Evolutionary conservation across 2,329 filamentous ascomycete species (phyloP), one percentile per base, ranked within the genome.

Genomic region (Magnaporthales sp.): DNA sequence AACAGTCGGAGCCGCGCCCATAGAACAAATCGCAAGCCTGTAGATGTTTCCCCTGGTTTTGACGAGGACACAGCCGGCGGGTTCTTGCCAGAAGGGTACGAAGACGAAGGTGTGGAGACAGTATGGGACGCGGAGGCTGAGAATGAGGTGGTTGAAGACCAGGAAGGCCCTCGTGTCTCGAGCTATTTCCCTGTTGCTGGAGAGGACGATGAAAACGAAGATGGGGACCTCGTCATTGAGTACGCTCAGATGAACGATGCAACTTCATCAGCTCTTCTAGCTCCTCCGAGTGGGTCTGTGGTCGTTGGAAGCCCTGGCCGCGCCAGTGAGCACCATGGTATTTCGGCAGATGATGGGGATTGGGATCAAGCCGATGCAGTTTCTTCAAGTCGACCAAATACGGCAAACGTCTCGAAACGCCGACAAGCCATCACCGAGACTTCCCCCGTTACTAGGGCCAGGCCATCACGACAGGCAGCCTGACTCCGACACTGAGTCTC

Each of bases 71-170:
- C 82, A 79, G 86, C 80, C 0, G 87, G 87, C 0, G 87, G 87
- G 0, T 89, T 89, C 70, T 73, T 89, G 9, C 85, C 83, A 0
- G 84, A 86, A 67, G 84, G 82, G 1, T 83, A 80, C 64, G 81
- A 85, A 30, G 80, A 82, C 56, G 82, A 81, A 22, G 80, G 80
- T 13, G 30, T 9, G 27, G 62, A 63, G 32, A 13, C 62, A 26
- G 2, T 30, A 15, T 32, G 54, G 54, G 54, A 13, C 26, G 22
- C 61, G 9, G 24, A 15, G 15, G 76, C 77, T 5, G 76, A 75
- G 2, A 76, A 77, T 51, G 69, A 65, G 15, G 66, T 68, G 19
- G 60, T 8, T 7, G 56, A 15, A 8, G 68, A 69, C 3, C 71
- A 76, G 4, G 78, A 75, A 0, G 84, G 81, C 24, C 56, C 56